phyloP scores from a whole-genome alignment of 1,139 yeast species.

The Meyerozyma guilliermondii region DNA sequence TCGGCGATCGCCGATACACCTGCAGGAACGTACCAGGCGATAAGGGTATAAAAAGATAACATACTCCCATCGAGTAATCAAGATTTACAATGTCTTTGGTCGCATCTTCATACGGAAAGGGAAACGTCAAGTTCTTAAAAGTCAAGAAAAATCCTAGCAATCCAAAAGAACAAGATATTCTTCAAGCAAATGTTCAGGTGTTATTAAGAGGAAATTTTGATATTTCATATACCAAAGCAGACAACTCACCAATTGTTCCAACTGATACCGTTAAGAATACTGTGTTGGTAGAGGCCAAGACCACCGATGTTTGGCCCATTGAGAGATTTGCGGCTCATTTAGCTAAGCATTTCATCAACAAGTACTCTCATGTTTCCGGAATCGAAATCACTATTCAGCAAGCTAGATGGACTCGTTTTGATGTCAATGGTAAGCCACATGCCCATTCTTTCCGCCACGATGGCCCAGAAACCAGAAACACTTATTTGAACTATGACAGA shows the following conservation, averaged over 20 bases:
- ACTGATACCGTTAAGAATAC: slow-evolving; percentile 94
- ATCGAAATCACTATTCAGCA: slow-evolving; percentile 65
- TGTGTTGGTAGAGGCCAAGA: slow-evolving; percentile 74
- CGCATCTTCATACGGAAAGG: slow-evolving; percentile 78
- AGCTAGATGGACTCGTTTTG: slow-evolving; percentile 72
- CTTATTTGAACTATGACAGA: slow-evolving; percentile 48
- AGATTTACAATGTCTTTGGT: slow-evolving; percentile 14
- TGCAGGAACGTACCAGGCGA: neutral
- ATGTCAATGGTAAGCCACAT: slow-evolving; percentile 68
- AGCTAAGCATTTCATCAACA: slow-evolving; percentile 72
- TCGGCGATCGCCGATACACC: neutral
- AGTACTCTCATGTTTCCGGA: slow-evolving; percentile 72
- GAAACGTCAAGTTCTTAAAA: slow-evolving; percentile 83
- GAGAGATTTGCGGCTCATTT: slow-evolving; percentile 85
- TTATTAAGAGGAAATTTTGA: slow-evolving; percentile 77
- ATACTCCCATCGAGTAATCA: neutral
- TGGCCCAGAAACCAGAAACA: slow-evolving; percentile 74
- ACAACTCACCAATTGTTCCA: slow-evolving; percentile 83
- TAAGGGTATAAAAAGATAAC: neutral
- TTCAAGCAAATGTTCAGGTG: slow-evolving; percentile 77
- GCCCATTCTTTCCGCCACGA: slow-evolving; percentile 81
- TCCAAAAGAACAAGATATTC: slow-evolving; percentile 69
- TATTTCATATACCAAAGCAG: slow-evolving; percentile 77
- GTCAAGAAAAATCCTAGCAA: slow-evolving; percentile 71
- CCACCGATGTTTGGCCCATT: slow-evolving; percentile 78